Conservation (phyloP, 768 basidiomycete genomes). For the Mycena vulgaris region DNA sequence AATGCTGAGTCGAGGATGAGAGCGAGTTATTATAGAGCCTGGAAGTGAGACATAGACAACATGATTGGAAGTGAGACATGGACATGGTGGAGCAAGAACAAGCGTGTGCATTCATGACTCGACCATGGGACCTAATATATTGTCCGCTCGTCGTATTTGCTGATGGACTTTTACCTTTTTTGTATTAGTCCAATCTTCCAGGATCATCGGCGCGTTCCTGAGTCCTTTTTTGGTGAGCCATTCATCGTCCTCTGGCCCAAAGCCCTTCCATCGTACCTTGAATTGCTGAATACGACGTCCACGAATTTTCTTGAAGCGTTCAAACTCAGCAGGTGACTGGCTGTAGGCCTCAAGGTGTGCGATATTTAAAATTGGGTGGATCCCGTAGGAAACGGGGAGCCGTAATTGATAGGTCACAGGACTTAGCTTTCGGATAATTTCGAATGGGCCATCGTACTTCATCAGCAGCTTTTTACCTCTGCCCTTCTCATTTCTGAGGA, state of each 20-base stretch:
- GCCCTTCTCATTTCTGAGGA: conserved; percentile 35
- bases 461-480: conserved; percentile 41
- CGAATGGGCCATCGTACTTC: conserved; percentile 42
- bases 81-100: too few species aligned
- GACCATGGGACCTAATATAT: too few species aligned
- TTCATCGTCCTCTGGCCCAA: conserved; percentile 4
- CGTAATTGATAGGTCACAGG: conserved; percentile 37
- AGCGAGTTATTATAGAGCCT: too few species aligned
- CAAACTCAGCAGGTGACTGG: conserved; percentile 33
- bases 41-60: too few species aligned
- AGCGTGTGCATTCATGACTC: too few species aligned
- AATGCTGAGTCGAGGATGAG: too few species aligned
- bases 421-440: conserved; percentile 39
- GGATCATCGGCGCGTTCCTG: neutral
- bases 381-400: neutral
- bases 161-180: neutral
- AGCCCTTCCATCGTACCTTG: conserved; percentile 7
- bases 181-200: neutral
- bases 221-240: neutral
- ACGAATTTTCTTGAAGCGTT: conserved; percentile 16
- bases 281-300: conserved; percentile 5
- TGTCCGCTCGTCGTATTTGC: too few species aligned
- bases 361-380: conserved; percentile 42
- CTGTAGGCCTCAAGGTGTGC: conserved; percentile 41
- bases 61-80: too few species aligned